Conservation (phyloP, 1,284 basidiomycete species). For the Ganoderma meredithae region DNA sequence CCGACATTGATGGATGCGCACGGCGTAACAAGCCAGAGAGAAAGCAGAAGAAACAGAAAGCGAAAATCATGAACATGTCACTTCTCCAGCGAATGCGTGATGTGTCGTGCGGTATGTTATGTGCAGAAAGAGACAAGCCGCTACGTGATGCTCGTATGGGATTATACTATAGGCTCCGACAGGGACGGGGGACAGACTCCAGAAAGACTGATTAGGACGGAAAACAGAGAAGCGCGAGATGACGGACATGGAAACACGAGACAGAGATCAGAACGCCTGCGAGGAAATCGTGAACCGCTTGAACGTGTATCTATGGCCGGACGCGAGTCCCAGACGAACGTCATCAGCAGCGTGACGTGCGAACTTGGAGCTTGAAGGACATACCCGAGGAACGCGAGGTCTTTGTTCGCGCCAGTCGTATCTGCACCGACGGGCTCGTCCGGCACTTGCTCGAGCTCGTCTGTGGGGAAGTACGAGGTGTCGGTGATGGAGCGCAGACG, state of each 20-base stretch:
- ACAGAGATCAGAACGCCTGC: constrained; percentile 41
- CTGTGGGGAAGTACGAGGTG: constrained; percentile 97
- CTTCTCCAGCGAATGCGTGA: constrained; percentile 13
- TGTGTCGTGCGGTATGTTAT: constrained; percentile 8
- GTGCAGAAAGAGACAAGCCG: constrained; percentile 13
- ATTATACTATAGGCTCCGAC: constrained; percentile 26
- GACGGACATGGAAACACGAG: background rate
- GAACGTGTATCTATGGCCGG: constrained; percentile 74
- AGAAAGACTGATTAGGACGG: constrained; percentile 12
- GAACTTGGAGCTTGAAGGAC: constrained; percentile 37
- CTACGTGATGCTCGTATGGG: constrained; percentile 12
- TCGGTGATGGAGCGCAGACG: constrained; percentile 93
- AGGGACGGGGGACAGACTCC: constrained; percentile 20
- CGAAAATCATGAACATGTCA: constrained; percentile 21
- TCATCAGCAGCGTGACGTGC: background rate
- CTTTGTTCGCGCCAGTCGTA: constrained; percentile 81
- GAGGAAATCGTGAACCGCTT: constrained; percentile 70
- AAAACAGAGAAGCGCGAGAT: constrained; percentile 10
- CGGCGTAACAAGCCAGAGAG: background rate
- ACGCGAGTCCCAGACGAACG: constrained; percentile 9
- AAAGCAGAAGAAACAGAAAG: constrained; percentile 10
- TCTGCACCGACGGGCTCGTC: constrained; percentile 78
- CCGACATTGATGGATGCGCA: constrained; percentile 4
- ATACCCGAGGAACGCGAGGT: constrained; percentile 92
- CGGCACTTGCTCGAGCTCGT: constrained; percentile 88